Evolutionary conservation across 257 asterid species (phyloP), one percentile per base, ranked within the genome.

Genomic region (Nicotiana knightiana): DNA sequence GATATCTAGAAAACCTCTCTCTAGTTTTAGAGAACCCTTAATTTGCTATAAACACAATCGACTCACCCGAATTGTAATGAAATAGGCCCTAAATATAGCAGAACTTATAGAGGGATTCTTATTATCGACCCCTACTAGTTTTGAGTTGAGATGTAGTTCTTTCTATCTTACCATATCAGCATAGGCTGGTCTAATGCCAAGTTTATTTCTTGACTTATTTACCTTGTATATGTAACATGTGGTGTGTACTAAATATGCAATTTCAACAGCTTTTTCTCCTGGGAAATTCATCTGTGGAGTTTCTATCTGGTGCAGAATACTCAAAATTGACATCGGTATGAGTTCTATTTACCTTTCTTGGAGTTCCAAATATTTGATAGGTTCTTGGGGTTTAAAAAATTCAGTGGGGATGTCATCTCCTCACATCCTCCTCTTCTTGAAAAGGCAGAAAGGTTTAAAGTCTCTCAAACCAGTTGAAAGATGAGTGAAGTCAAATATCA

Each of bases 281-380:
- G 97, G 98, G 88, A 79, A 91, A 90, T 83, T 91, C 97, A 76
- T 91, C 98, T 4, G 97, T 94, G 90, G 99, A 96, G 87, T 91
- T 96, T 58, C 90, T 96, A 2, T 96, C 99, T 83, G 96, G 97
- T 81, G 92, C 98, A 83, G 98, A 96, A 83, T 95, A 95, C 86
- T 92, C 97, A 77, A 91, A 95, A 86, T 83, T 95, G 93, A 95
- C 97, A 3, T 95, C 97, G 85, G 99, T 95, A 90, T 71, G 95
- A 73, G 66, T 84, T 83, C 82, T 48, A 71, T 58, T 85, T 85
- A 75, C 54, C 80, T 55, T 82, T 67, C 67, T 65, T 48, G 82
- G 28, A 12, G 81, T 11, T 67, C 84, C 63, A 82, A 61, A 21
- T 57, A 24, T 28, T 82, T 43, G 67, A 57, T 61, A 84, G 78